Evolutionary conservation across 2,329 filamentous ascomycete genomes (phyloP), one percentile per base, ranked within the genome.

Genomic region (Rhinocladiella similis): DNA sequence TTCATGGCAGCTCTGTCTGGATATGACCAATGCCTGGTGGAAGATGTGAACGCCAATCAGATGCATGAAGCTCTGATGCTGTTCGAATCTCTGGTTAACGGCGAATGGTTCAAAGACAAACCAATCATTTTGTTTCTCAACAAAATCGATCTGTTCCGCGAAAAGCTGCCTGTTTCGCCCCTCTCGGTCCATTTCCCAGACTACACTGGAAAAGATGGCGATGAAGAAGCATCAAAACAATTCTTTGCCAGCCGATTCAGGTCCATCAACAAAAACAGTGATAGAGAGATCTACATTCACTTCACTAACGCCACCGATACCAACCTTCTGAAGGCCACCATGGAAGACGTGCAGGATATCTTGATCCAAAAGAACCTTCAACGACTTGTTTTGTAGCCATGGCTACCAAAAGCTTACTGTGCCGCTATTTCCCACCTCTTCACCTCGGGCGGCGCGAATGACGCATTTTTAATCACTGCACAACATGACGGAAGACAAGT

Each of bases 1-100:
- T 97, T 97, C 76, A 83, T 97, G 64, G 93, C 96, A 50, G 92
- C 93, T 47, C 92, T 97, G 66, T 96, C 91, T 63, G 93, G 93
- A 57, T 97, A 97, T 72, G 93, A 97, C 70, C 94, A 97, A 73
- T 96, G 92, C 68, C 78, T 97, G 47, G 91, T 97, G 3, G 93
- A 97, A 76, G 93, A 97, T 72, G 92, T 96, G 74, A 94, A 96
- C 71, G 92, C 92, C 62, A 93, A 93, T 71, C 89, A 92, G 89
- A 93, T 92, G 89, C 90, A 91, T 73, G 89, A 93, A 73, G 89
- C 89, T 2, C 78, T 93, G 66, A 92, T 92, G 88, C 80, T 93
- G 16, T 93, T 90, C 79, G 89, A 92, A 71, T 91, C 89, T 1
- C 88, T 93, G 62, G 88, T 88, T 68, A 92, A 92, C 70, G 91